Evolutionary conservation across 352 stramenopile genomes (phyloP), one percentile per base, ranked within the genome.

Genomic region (Elongisporangium anandrum): DNA sequence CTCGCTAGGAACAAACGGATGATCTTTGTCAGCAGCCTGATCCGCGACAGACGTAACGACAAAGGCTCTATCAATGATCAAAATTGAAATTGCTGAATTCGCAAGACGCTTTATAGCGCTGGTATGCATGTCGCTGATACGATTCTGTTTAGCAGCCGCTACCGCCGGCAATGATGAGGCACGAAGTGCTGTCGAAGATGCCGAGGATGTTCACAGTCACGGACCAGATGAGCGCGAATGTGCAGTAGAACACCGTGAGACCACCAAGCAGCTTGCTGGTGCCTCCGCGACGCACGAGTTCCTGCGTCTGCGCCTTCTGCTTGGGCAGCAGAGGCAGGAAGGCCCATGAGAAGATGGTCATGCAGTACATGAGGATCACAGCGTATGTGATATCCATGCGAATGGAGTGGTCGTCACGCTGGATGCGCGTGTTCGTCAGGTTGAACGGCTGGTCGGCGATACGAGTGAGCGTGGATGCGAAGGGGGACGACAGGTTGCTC

Each of bases 321-420:
- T 17, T 50, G 29, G 73, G 73, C 55, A 81, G 22, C 10, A 63
- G 55, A 7, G 63, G 57, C 21, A 79, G 26, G 51, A 69, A 79
- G 12, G 60, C 8, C 60, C 69, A 68, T 21, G 59, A 63, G 24
- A 66, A 17, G 9, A 66, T n/a, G 4, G 22, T 74, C 47, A 64
- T 60, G 15, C 19, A 39, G 57, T 77, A 77, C 60, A 72, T 70
- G 56, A 81, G 60, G 22, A 77, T 13, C 23, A 75, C 50, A 12
- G 57, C 54, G 38, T 75, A 75, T 2, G 73, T 71, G 5, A 81
- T 57, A 16, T 79, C 56, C 63, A 65, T 63, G n/a, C 72, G 72
- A 6, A 79, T 39, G 16, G 38, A 57, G 52, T 63, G 52, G 21
- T 48, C 54, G 59, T 81, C 73, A 8, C 23, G 19, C 49, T 70